A percentile compares a stretch with the other conserved stretches of the same genome.
Evolutionary conservation across 2,329 filamentous ascomycete species (phyloP).

Genomic region (Lecanicillium sp.): DNA sequence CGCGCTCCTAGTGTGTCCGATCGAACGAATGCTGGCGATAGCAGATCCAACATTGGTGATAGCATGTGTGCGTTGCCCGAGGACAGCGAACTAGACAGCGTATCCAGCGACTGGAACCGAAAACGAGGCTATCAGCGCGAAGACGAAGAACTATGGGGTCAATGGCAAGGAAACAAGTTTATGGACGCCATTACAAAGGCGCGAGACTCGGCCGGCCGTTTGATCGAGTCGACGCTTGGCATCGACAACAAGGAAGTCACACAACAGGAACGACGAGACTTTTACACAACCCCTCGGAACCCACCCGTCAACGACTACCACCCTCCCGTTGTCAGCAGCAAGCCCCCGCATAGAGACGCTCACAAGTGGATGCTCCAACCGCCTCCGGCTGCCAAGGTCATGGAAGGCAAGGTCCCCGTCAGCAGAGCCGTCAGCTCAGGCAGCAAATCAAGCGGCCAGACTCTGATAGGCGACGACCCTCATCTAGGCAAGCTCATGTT

Average conservation of each 20-base stretch:
- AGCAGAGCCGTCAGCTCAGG: constrained; percentile 52
- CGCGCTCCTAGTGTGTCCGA: constrained; percentile 30
- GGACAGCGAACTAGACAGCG: constrained; percentile 26
- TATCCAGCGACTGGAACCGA: constrained; percentile 58
- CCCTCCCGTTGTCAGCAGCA: constrained; percentile 73
- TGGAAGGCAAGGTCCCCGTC: constrained; percentile 76
- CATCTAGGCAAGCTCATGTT: constrained; percentile 34
- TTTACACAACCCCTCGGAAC: constrained; percentile 52
- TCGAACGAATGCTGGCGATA: constrained; percentile 29
- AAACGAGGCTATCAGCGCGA: constrained; percentile 71
- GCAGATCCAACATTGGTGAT: constrained; percentile 21
- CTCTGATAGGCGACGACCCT: constrained; percentile 31
- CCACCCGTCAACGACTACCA: constrained; percentile 81
- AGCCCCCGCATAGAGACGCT: constrained; percentile 58
- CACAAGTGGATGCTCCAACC: constrained; percentile 90
- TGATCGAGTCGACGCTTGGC: constrained; percentile 43
- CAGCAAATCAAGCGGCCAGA: constrained; percentile 40
- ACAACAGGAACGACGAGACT: constrained; percentile 46
- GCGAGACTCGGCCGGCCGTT: constrained; percentile 44
- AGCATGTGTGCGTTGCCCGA: constrained; percentile 39
- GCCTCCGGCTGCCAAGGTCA: constrained; percentile 79
- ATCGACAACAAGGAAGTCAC: constrained; percentile 41
- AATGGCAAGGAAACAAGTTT: constrained; percentile 48
- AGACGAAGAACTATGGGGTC: constrained; percentile 80
- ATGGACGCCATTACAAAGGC: constrained; percentile 53